A percentile compares a stretch with the other conserved stretches of the same genome.
Conservation (phyloP, 331 rosid genomes). For the Quercus tomentella region DNA sequence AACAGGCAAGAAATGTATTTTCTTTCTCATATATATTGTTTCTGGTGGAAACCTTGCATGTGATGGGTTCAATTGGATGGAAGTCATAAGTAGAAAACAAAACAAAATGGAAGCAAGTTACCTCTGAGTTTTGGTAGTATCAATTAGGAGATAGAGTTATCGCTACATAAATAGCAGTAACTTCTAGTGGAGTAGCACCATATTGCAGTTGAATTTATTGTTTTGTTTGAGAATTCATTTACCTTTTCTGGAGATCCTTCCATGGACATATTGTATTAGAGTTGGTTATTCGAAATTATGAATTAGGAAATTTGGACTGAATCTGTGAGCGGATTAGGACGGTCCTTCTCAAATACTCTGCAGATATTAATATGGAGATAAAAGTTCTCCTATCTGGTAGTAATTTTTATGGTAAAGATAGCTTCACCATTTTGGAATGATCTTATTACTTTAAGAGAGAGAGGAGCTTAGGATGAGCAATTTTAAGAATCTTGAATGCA, state of each 20-base stretch:
- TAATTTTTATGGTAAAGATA: background rate
- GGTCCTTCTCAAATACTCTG: background rate
- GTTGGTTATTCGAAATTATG: background rate
- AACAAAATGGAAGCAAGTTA: background rate
- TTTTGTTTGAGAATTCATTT: background rate
- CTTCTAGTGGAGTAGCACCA: background rate
- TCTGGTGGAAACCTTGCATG: background rate
- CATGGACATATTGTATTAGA: background rate
- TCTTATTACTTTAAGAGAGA: background rate
- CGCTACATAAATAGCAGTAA: background rate
- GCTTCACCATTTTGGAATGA: background rate
- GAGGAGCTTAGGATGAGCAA: background rate
- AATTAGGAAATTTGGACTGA: background rate
- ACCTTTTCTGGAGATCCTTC: background rate
- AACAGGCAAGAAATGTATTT: background rate
- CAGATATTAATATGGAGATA: background rate
- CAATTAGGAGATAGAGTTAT: background rate
- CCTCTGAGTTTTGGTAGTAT: slow-evolving; percentile 1
- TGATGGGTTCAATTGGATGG: background rate
- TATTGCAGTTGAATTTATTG: background rate
- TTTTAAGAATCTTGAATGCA: background rate
- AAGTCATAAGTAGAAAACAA: background rate
- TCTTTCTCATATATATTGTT: background rate
- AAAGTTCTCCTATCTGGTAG: background rate
- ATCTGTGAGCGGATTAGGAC: background rate